Base-by-base conservation (phyloP, 148 eudicot species). In the Linanthus parryae region DNA sequence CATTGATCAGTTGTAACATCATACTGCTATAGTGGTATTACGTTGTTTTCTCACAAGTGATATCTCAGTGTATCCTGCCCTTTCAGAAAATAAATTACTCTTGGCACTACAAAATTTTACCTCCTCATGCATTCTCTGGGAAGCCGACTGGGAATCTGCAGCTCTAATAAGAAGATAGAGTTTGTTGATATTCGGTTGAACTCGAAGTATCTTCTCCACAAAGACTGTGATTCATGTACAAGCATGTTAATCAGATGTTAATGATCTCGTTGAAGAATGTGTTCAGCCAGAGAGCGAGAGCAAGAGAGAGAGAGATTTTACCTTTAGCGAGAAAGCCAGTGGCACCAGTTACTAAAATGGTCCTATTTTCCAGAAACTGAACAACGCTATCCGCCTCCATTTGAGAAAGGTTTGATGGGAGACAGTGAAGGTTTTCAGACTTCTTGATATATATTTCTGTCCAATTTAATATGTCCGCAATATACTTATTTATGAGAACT, bases 171-270 rank as follows among this genome's bases (percentile, higher is more conserved):
- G 68, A 53, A 85, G 85, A 75, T 79, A 82, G 3, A 85, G 68
- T 33, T 76, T 85, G 77, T 76, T 79, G 67, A 85, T 83, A 60
- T 82, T 82, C 55, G 95, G 89, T 70, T 85, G 95, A 50, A 70
- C 75, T 54, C 95, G 81, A 22, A 85, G 59, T 45, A 85, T 57
- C 68, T 85, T 85, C 74, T 85, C 95, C 7, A 74, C 70, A 47
- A 86, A 71, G 28, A 85, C 95, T 85, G 20, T 35, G 33, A 48
- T n/a, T 25, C 26, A 48, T 7, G 15, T 1, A 14, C 2, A 27
- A 5, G 16, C 7, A 20, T 7, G 11, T 20, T 7, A 40, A 40
- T 40, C 16, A 40, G n/a, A n/a, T n/a, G n/a, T n/a, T n/a, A n/a
- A n/a, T n/a, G n/a, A n/a, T n/a, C n/a, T n/a, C n/a, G n/a, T n/a